Percentiles rank a stretch among this genome's conserved stretches.
phyloP scores from a whole-genome alignment of 768 basidiomycete species.

The Boletus sp. region DNA sequence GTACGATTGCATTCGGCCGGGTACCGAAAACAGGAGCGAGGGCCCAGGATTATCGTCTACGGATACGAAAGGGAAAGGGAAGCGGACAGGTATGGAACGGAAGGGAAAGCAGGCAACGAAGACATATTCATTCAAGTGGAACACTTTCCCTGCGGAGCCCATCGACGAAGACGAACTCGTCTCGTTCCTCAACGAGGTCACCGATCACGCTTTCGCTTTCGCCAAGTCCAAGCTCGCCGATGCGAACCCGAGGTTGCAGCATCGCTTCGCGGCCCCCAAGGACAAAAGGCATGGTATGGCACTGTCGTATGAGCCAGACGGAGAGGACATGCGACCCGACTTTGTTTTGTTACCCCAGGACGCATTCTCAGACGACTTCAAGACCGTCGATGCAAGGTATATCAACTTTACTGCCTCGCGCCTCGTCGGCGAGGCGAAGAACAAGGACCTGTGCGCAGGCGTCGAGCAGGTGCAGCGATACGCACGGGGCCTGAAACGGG shows the following conservation, averaged over 20 bases:
- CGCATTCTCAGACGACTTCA: background rate
- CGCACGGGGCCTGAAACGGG: background rate
- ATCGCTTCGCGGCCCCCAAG: slow-evolving; percentile 4
- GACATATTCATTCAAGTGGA: too few relatives aligned
- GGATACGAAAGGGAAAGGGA: too few relatives aligned
- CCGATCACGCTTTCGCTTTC: background rate
- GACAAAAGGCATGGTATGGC: slow-evolving; percentile 3
- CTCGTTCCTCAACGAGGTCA: background rate
- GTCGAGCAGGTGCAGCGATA: slow-evolving; percentile 5
- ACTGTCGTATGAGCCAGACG: slow-evolving; percentile 7
- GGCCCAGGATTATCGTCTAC: background rate
- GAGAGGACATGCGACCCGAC: slow-evolving; percentile 8
- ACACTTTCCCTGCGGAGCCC: too few relatives aligned
- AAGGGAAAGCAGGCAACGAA: background rate
- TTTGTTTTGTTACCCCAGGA: slow-evolving; percentile 8
- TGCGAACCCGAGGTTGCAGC: background rate
- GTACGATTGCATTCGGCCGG: background rate
- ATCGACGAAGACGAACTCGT: background rate
- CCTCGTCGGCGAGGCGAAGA: slow-evolving; percentile 4
- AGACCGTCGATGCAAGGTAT: background rate
- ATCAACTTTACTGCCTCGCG: background rate
- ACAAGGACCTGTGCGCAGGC: background rate
- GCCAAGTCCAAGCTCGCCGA: background rate
- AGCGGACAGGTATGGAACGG: background rate
- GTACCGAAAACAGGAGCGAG: background rate